phyloP scores from a whole-genome alignment of 148 eudicot genomes.

The Persicaria maculosa region DNA sequence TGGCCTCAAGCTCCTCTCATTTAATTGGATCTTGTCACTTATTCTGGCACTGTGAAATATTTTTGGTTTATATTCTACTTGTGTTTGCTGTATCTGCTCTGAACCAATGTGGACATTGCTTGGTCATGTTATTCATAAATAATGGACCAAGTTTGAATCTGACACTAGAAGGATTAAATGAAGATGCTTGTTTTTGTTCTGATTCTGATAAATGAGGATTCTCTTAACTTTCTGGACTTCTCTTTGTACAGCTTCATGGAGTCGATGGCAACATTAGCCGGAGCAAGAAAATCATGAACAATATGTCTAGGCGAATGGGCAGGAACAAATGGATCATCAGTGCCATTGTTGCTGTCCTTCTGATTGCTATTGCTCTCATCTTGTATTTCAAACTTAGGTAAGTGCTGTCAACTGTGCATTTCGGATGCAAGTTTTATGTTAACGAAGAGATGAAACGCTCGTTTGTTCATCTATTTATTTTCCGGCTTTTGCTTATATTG shows the following conservation, averaged over 20 bases:
- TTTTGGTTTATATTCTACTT: neutral
- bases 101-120: neutral
- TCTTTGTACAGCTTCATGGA: conserved; percentile 40
- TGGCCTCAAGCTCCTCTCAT: neutral
- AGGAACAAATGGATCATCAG: conserved; percentile 51
- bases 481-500: neutral
- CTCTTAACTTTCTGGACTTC: neutral
- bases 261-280: conserved; percentile 44
- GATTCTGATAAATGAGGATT: neutral
- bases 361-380: conserved; percentile 36
- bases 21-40: neutral
- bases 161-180: neutral
- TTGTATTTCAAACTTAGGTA: conserved; percentile 44
- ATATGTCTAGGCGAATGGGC: conserved; percentile 53
- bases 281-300: conserved; percentile 45
- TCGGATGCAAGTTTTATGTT: neutral
- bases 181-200: too few relatives aligned
- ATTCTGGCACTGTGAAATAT: neutral
- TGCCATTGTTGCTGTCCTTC: conserved; percentile 34
- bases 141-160: neutral
- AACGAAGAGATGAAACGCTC: conserved; percentile 4
- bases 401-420: conserved; percentile 10
- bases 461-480: neutral
- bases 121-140: neutral
- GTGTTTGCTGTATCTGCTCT: neutral